Percentiles rank a stretch among this genome's conserved stretches.
Conservation (phyloP, 2,329 filamentous ascomycete genomes). For the Achaetomium macrosporum region DNA sequence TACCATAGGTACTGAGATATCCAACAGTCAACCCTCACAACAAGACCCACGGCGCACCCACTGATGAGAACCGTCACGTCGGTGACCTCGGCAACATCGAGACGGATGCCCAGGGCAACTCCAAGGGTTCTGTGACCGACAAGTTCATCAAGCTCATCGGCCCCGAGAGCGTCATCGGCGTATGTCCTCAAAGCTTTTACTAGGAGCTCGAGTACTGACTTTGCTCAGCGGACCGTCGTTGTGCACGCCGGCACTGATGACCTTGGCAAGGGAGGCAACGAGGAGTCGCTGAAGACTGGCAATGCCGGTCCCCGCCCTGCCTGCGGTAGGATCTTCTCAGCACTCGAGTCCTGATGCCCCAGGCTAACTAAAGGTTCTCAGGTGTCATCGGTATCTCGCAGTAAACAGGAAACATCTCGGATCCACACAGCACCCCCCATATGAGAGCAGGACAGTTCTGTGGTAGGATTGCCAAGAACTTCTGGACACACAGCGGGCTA, state of each 20-base stretch:
- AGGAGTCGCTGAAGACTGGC: slow-evolving; percentile 97
- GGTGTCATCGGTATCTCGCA: slow-evolving; percentile 85
- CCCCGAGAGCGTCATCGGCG: slow-evolving; percentile 88
- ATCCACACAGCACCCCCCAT: neutral
- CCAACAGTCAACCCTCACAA: slow-evolving; percentile 81
- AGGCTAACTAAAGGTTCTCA: slow-evolving; percentile 28
- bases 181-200: slow-evolving; percentile 40
- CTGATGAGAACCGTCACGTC: slow-evolving; percentile 82
- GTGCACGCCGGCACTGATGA: slow-evolving; percentile 95
- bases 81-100: slow-evolving; percentile 97
- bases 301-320: slow-evolving; percentile 91
- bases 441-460: neutral
- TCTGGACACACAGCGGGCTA: neutral
- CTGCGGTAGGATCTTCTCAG: slow-evolving; percentile 53
- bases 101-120: slow-evolving; percentile 88
- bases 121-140: slow-evolving; percentile 74
- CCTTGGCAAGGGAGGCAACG: slow-evolving; percentile 83
- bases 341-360: slow-evolving; percentile 2
- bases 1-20: neutral
- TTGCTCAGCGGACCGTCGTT: slow-evolving; percentile 76
- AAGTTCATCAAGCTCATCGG: slow-evolving; percentile 92
- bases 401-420: slow-evolving; percentile 39
- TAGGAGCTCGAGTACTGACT: slow-evolving; percentile 11
- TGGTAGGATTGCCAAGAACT: neutral
- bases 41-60: slow-evolving; percentile 87